A percentile compares a stretch with the other conserved stretches of the same genome.
Evolutionary conservation across 1,284 basidiomycete genomes (phyloP).

Genomic region (Kwoniella shivajii): DNA sequence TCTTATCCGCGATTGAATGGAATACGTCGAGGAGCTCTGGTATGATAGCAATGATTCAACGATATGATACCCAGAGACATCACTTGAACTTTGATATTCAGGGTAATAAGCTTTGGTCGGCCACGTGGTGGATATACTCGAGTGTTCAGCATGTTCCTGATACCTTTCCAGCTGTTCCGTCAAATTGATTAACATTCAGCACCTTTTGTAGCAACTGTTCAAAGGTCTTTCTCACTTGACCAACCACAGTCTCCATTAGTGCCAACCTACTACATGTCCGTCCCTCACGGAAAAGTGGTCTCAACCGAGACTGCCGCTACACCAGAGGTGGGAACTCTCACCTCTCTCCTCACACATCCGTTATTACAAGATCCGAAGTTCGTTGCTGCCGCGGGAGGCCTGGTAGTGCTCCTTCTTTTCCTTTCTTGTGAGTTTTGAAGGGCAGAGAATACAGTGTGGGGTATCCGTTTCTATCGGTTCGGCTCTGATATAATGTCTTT

Average conservation of each 20-base stretch:
- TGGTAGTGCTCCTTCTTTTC: conserved; percentile 30
- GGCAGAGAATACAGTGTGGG: too few relatives aligned
- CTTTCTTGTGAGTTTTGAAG: conserved; percentile 27
- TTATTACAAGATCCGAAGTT: conserved; percentile 39
- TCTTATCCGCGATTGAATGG: neutral
- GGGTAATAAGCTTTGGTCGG: too few relatives aligned
- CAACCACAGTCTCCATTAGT: neutral
- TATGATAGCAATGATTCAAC: too few relatives aligned
- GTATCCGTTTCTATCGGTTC: neutral
- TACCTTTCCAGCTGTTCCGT: too few relatives aligned
- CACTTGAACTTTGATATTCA: too few relatives aligned
- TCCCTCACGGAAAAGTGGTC: neutral
- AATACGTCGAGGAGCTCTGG: neutral
- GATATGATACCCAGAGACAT: too few relatives aligned
- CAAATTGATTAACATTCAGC: too few relatives aligned
- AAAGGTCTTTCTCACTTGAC: too few relatives aligned
- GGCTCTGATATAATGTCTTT: neutral
- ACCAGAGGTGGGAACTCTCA: conserved; percentile 34
- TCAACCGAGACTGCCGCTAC: conserved; percentile 10
- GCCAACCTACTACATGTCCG: neutral
- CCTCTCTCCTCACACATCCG: conserved; percentile 27
- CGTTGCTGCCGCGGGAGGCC: conserved; percentile 34
- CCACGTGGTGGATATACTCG: too few relatives aligned
- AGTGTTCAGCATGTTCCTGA: too few relatives aligned
- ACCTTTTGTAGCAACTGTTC: too few relatives aligned